Percentiles rank a stretch among this genome's conserved stretches.
Conservation (phyloP, 768 basidiomycete genomes). For the Serendipita vermifera region DNA sequence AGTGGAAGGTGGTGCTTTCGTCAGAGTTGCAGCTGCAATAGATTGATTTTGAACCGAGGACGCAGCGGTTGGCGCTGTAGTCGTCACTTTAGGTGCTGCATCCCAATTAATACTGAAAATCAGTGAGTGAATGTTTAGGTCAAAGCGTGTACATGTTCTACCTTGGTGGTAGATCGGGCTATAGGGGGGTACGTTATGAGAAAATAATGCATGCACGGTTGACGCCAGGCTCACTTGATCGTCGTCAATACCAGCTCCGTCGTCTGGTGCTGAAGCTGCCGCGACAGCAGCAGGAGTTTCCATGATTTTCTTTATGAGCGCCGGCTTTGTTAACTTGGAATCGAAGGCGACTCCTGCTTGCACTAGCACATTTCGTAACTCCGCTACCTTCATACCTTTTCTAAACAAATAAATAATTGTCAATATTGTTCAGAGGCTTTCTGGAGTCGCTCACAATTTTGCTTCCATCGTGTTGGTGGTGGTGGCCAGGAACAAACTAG, state of each 20-base stretch:
- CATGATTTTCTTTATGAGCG: slow-evolving; percentile 51
- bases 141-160: not conserved
- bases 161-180: slow-evolving; percentile 4
- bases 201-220: not conserved
- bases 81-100: not conserved
- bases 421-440: no score
- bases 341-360: slow-evolving; percentile 37
- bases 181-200: not conserved
- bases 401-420: slow-evolving; percentile 20
- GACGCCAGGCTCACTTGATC: no score
- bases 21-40: not conserved
- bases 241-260: slow-evolving; percentile 3
- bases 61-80: not conserved
- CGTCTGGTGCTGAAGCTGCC: slow-evolving; percentile 30
- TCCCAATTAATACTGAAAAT: not conserved
- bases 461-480: not conserved
- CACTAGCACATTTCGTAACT: slow-evolving; percentile 50
- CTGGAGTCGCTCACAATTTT: not conserved
- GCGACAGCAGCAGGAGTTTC: slow-evolving; percentile 39
- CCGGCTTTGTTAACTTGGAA: slow-evolving; percentile 49
- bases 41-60: not conserved
- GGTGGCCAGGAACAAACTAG: not conserved
- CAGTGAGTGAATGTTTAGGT: not conserved
- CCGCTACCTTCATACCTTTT: slow-evolving; percentile 57
- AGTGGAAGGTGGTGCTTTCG: not conserved